phyloP scores from a whole-genome alignment of 129 eudicot species.

The Cynara cardunculus region DNA sequence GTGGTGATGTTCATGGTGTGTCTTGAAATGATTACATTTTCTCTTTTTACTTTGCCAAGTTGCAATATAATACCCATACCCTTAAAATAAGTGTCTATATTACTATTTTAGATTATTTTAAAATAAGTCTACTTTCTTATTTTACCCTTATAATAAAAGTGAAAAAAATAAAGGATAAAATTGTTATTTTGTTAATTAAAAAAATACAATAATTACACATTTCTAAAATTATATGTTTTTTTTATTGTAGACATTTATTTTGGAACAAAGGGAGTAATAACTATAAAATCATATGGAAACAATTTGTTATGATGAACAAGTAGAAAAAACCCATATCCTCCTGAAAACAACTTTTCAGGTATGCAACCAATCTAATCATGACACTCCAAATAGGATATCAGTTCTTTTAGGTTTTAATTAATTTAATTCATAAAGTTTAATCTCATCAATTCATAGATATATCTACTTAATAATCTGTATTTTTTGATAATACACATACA shows the following conservation, averaged over 20 bases:
- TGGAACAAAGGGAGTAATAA: too few relatives aligned
- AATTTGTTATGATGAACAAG: background rate
- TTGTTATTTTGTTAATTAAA: too few relatives aligned
- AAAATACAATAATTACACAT: too few relatives aligned
- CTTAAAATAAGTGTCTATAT: too few relatives aligned
- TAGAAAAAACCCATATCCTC: background rate
- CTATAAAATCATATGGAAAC: too few relatives aligned
- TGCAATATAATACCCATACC: background rate
- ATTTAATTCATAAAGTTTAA: background rate
- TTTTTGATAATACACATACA: constrained; percentile 7
- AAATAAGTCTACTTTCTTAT: too few relatives aligned
- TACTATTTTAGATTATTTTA: too few relatives aligned
- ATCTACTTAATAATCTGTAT: constrained; percentile 8
- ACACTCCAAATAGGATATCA: background rate
- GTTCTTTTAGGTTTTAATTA: background rate
- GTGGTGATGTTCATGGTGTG: background rate
- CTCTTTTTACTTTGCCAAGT: background rate
- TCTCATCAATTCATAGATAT: background rate
- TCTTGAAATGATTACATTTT: constrained; percentile 2
- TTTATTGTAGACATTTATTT: too few relatives aligned
- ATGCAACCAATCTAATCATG: background rate
- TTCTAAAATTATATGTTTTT: too few relatives aligned
- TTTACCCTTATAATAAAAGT: too few relatives aligned
- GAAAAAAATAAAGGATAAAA: too few relatives aligned
- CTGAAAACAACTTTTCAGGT: background rate